Base-by-base conservation (phyloP, 345 rosid species). In the Moricandia moricandioides region DNA sequence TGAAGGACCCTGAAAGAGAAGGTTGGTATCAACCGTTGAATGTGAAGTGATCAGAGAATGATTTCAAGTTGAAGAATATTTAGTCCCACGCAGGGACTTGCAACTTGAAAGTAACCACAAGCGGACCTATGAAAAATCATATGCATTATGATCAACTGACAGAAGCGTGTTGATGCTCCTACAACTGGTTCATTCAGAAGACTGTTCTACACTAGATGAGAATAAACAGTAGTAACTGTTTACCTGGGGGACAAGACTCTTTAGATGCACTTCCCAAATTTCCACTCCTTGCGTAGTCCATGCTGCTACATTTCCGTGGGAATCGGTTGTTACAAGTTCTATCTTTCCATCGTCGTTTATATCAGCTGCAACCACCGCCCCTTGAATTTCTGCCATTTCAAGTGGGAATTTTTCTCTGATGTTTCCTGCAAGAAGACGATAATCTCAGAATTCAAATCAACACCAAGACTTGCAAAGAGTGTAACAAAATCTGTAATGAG, bases 351-450 rank as follows among this genome's bases (percentile, higher is more conserved):
- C 99, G 78, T 92, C 99, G 80, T 96, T 92, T 65, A 96, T 91
- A 83, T 96, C 99, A 56, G 98, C 98, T 33, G 98, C 98, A 84
- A 91, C 89, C 21, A 91, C 97, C 21, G 92, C 84, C 21, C 97
- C 98, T 85, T 92, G 97, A 79, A 96, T 93, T 88, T 96, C 99
- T 21, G 97, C 98, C 99, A 96, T 91, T 86, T 91, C 95, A 64
- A 92, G 95, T 56, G 99, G 98, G 75, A 96, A 96, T 3, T 89
- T 91, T 78, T 88, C 82, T 82, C 98, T 85, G 65, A 88, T 51
- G 52, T 87, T 85, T 47, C 99, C 99, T 96, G 82, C 64, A 64
- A 73, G 34, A 55, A 56, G 49, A 62, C 24, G 31, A 73, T 45
- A n/a, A 64, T 62, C 54, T 78, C 27, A 85, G 71, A 26, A 60